phyloP scores from a whole-genome alignment of 2,329 filamentous ascomycete species.

The Arthroderma sp. region DNA sequence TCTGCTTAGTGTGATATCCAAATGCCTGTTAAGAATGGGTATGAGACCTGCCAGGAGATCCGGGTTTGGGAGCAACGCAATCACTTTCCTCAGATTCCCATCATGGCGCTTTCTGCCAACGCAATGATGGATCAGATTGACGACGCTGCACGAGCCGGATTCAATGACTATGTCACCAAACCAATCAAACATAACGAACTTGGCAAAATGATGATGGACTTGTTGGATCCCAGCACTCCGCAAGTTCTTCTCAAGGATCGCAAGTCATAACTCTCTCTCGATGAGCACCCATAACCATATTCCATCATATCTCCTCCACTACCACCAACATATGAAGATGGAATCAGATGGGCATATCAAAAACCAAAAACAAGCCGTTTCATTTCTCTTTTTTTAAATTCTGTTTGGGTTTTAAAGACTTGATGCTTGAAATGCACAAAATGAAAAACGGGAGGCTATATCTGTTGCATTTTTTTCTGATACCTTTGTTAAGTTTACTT shows the following conservation, averaged over 20 bases:
- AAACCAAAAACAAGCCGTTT: too few species aligned
- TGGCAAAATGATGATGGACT: constrained; percentile 37
- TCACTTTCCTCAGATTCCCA: constrained; percentile 34
- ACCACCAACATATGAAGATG: not conserved
- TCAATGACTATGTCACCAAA: constrained; percentile 39
- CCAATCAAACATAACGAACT: constrained; percentile 38
- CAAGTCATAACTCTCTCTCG: constrained; percentile 4
- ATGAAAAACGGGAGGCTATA: too few species aligned
- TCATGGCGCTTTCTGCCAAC: constrained; percentile 38
- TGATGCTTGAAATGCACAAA: too few species aligned
- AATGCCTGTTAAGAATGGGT: constrained; percentile 38
- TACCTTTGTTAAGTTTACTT: too few species aligned
- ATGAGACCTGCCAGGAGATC: constrained; percentile 35
- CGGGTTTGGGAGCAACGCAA: constrained; percentile 34
- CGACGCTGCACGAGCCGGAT: constrained; percentile 33
- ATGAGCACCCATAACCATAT: not conserved
- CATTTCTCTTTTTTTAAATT: too few species aligned
- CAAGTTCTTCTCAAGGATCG: constrained; percentile 32
- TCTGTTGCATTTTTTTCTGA: too few species aligned
- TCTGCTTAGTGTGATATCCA: constrained; percentile 34
- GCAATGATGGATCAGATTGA: constrained; percentile 38
- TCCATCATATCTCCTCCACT: not conserved
- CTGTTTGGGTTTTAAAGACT: too few species aligned
- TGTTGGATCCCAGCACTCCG: constrained; percentile 31
- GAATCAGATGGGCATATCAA: not conserved